phyloP scores from a whole-genome alignment of 2,329 filamentous ascomycete genomes.

The Fonsecaea pedrosoi region DNA sequence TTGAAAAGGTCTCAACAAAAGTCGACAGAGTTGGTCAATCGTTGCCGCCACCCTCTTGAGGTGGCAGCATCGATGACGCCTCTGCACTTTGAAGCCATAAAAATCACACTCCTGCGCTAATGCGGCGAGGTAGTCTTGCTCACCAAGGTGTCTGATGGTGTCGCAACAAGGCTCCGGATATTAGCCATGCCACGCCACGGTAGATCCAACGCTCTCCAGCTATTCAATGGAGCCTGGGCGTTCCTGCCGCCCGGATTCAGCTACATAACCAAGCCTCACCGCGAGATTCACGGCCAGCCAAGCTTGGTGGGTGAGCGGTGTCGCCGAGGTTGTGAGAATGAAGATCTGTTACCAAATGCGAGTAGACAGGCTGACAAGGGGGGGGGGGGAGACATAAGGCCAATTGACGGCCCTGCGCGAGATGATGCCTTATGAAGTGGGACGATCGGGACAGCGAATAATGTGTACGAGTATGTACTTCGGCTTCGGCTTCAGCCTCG shows the following conservation, averaged over 20 bases:
- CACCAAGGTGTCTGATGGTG: not conserved
- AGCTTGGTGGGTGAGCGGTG: not conserved
- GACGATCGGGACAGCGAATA: too few relatives aligned
- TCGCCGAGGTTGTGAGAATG: not conserved
- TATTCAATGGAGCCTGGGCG: not conserved
- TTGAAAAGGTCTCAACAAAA: not conserved
- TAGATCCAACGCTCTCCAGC: not conserved
- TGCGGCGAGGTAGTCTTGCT: not conserved
- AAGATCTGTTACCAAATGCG: not conserved
- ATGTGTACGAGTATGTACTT: too few relatives aligned
- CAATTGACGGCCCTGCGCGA: too few relatives aligned
- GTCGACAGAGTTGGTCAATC: not conserved
- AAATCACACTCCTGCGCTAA: not conserved
- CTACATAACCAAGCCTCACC: not conserved
- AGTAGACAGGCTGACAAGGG: not conserved
- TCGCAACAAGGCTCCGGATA: not conserved
- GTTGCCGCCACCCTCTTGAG: not conserved
- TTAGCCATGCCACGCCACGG: not conserved
- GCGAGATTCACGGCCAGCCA: not conserved
- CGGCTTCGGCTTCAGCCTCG: too few relatives aligned
- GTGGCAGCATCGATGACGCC: not conserved
- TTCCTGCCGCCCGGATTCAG: not conserved
- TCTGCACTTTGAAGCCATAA: not conserved
- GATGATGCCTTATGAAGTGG: too few relatives aligned
- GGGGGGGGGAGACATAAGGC: too few relatives aligned